phyloP scores from a whole-genome alignment of 345 rosid genomes.

The Arabis alpina region DNA sequence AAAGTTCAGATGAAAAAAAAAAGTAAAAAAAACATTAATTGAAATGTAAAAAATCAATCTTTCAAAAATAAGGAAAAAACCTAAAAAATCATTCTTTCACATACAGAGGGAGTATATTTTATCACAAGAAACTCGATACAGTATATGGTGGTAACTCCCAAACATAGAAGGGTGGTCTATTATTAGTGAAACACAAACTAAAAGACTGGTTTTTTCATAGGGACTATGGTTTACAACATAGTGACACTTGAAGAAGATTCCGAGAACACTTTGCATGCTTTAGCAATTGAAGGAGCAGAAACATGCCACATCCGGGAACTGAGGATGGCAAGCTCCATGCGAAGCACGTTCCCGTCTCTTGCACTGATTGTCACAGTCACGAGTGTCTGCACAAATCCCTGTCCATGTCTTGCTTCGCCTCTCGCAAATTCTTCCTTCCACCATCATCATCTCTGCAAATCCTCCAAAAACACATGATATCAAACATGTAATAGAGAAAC shows the following conservation, averaged over 20 bases:
- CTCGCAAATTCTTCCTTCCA: constrained; percentile 47
- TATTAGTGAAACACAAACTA: constrained; percentile 23
- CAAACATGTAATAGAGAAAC: constrained; percentile 6
- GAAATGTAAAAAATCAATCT: no score
- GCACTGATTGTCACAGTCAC: constrained; percentile 52
- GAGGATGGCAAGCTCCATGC: constrained; percentile 55
- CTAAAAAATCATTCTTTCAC: no score
- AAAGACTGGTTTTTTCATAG: constrained; percentile 11
- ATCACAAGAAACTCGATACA: constrained; percentile 5
- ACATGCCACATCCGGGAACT: constrained; percentile 56
- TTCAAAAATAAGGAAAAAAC: no score
- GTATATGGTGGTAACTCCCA: neutral
- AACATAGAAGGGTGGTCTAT: neutral
- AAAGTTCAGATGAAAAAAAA: no score
- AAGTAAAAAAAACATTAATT: no score
- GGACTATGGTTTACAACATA: constrained; percentile 9
- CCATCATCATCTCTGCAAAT: constrained; percentile 39
- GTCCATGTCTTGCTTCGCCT: constrained; percentile 60
- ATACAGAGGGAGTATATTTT: no score
- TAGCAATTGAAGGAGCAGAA: constrained; percentile 59
- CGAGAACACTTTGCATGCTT: constrained; percentile 24
- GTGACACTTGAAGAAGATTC: constrained; percentile 4
- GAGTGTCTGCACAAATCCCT: constrained; percentile 47
- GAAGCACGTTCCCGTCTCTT: constrained; percentile 52
- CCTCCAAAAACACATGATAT: neutral